Conservation (phyloP, 148 eudicot genomes). For the Polygonum aviculare region DNA sequence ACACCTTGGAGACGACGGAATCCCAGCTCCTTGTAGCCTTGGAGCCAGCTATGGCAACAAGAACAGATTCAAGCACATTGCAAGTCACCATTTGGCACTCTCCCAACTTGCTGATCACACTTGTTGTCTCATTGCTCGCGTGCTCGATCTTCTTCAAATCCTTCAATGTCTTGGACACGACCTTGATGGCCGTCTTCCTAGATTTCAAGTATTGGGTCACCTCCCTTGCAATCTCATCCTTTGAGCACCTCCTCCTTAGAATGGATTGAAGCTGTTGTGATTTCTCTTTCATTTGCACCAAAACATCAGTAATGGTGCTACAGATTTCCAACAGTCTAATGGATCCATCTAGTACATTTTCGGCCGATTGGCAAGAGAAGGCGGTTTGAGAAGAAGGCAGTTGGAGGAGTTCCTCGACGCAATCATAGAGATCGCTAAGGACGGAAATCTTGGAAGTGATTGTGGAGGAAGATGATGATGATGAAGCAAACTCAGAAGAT, state of each 20-base stretch:
- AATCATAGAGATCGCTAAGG: conserved; percentile 8
- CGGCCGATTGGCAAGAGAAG: conserved; percentile 16
- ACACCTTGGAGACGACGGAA: not conserved
- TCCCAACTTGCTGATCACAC: not conserved
- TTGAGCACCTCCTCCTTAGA: not conserved
- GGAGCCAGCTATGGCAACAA: not conserved
- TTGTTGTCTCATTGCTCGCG: not conserved
- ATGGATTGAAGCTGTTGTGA: conserved; percentile 6
- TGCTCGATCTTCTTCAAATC: not conserved
- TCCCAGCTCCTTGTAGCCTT: not conserved
- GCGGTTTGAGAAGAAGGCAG: conserved; percentile 20
- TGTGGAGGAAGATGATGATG: conserved; percentile 5
- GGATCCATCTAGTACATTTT: conserved; percentile 19
- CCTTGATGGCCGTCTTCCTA: not conserved
- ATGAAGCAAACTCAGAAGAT: not conserved
- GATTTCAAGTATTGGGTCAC: not conserved
- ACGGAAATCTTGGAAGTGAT: not conserved
- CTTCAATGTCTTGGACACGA: not conserved
- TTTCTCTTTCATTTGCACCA: conserved; percentile 16
- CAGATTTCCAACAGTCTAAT: conserved; percentile 23
- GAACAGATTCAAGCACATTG: not conserved
- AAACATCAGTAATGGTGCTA: conserved; percentile 13
- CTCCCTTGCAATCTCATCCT: not conserved
- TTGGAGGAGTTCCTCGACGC: conserved; percentile 29
- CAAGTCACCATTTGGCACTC: not conserved